phyloP scores from a whole-genome alignment of 305 asterid species.

The Ajuga reptans region DNA sequence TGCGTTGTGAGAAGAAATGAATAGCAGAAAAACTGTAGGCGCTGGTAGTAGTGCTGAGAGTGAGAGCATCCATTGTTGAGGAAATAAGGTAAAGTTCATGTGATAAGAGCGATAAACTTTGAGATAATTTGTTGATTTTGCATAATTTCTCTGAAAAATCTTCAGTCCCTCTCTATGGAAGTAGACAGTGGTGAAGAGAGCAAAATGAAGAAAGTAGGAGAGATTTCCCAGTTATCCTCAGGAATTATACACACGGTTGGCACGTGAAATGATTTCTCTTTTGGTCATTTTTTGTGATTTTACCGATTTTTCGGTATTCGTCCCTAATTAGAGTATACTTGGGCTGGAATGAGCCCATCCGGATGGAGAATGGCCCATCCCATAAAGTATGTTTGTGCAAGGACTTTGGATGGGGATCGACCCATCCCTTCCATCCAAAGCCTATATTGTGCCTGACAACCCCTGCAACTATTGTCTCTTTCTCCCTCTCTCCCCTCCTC shows the following conservation, averaged over 20 bases:
- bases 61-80: slow-evolving; percentile 48
- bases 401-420: too few species aligned
- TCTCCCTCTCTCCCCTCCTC: too few species aligned
- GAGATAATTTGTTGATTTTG: slow-evolving; percentile 10
- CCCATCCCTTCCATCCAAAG: too few species aligned
- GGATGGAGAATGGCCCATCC: too few species aligned
- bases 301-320: too few species aligned
- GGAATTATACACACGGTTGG: slow-evolving; percentile 6
- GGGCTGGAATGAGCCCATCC: too few species aligned
- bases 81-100: slow-evolving; percentile 26
- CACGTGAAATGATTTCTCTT: slow-evolving; percentile 18
- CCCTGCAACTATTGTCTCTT: too few species aligned
- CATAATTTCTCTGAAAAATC: background rate
- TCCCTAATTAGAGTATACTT: too few species aligned
- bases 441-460: too few species aligned
- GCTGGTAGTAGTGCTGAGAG: slow-evolving; percentile 39
- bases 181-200: background rate
- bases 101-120: slow-evolving; percentile 17
- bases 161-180: background rate
- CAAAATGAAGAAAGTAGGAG: background rate
- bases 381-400: too few species aligned
- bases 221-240: slow-evolving; percentile 19
- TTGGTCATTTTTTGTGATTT: too few species aligned
- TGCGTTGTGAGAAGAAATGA: slow-evolving; percentile 35
- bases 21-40: slow-evolving; percentile 27